phyloP scores from a whole-genome alignment of 2,329 filamentous ascomycete species.

The Waltergamsia citrina region DNA sequence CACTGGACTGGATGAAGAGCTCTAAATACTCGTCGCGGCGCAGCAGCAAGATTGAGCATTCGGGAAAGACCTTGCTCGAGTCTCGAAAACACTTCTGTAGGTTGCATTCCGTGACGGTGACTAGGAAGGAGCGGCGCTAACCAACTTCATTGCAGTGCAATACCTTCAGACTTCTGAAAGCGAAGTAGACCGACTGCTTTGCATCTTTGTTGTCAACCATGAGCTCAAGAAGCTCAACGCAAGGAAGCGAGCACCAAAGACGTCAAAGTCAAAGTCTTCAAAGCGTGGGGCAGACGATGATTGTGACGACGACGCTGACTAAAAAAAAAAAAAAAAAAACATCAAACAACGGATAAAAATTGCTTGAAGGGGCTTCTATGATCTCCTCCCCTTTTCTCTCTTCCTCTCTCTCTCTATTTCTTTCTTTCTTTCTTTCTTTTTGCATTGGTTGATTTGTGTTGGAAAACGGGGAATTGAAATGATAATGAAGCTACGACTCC shows the following conservation, averaged over 20 bases:
- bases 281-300: slow-evolving; percentile 8
- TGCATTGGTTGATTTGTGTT: slow-evolving; percentile 2
- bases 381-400: neutral
- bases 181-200: slow-evolving; percentile 21
- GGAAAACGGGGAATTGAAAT: slow-evolving; percentile 1
- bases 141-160: slow-evolving; percentile 15
- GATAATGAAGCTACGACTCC: slow-evolving; percentile 6
- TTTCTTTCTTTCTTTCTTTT: slow-evolving; percentile 5
- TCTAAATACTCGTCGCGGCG: slow-evolving; percentile 14
- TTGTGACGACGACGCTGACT: slow-evolving; percentile 16
- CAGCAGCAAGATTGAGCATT: slow-evolving; percentile 17
- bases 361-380: too few species aligned
- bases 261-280: slow-evolving; percentile 14
- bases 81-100: slow-evolving; percentile 25
- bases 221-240: slow-evolving; percentile 29
- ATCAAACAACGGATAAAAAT: too few species aligned
- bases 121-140: slow-evolving; percentile 10
- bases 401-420: neutral
- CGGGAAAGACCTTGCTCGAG: slow-evolving; percentile 20
- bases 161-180: slow-evolving; percentile 18
- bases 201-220: slow-evolving; percentile 24
- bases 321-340: too few species aligned
- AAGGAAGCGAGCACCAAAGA: slow-evolving; percentile 17
- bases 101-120: too few species aligned
- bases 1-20: slow-evolving; percentile 25